phyloP scores from a whole-genome alignment of 495 filamentous ascomycete genomes.

The Penicillium pulvis region DNA sequence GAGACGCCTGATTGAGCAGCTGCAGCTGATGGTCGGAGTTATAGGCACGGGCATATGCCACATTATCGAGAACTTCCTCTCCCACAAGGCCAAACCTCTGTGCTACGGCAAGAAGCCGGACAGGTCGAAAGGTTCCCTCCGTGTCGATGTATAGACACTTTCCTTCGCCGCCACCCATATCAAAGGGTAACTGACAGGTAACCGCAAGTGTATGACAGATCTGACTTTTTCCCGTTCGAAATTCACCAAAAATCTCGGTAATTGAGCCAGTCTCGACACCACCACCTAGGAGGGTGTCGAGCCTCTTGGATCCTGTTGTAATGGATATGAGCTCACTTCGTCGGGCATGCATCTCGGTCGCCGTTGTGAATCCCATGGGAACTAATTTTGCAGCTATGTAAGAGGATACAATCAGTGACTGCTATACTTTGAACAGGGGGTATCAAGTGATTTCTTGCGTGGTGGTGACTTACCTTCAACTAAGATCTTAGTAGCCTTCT shows the following conservation, averaged over 20 bases:
- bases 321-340: constrained; percentile 96
- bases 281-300: constrained; percentile 92
- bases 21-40: constrained; percentile 98
- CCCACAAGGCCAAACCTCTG: constrained; percentile 92
- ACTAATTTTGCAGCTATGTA: constrained; percentile 84
- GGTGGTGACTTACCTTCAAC: constrained; percentile 66
- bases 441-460: background rate
- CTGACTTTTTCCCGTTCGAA: constrained; percentile 96
- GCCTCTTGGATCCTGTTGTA: constrained; percentile 94
- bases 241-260: constrained; percentile 98
- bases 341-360: constrained; percentile 98
- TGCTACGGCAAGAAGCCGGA: constrained; percentile 86
- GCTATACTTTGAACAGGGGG: background rate
- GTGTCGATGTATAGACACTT: constrained; percentile 99
- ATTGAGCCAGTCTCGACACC: constrained; percentile 96
- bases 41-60: constrained; percentile 96
- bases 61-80: constrained; percentile 96
- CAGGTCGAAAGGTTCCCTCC: constrained; percentile 94
- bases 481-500: constrained; percentile 92
- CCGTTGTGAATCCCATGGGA: constrained; percentile 97
- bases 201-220: constrained; percentile 98
- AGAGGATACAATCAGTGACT: constrained; percentile 2
- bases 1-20: constrained; percentile 88
- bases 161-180: constrained; percentile 98
- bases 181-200: constrained; percentile 94